Percentiles rank a stretch among this genome's conserved stretches.
phyloP scores from a whole-genome alignment of 495 filamentous ascomycete species.

The Rostrohypoxylon terebratum region DNA sequence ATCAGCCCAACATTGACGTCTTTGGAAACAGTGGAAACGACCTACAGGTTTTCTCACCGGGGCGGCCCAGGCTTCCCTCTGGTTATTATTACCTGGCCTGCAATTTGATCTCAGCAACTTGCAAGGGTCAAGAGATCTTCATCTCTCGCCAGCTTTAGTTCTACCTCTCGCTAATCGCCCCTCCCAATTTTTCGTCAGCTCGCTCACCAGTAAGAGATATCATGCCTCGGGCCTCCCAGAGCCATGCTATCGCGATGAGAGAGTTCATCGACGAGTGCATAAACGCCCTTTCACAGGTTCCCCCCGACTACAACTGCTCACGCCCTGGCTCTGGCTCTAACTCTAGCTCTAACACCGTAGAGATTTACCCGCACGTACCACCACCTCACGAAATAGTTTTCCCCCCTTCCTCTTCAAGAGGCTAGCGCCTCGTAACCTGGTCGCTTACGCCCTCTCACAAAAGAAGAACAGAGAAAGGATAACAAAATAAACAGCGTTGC shows the following conservation, averaged over 20 bases:
- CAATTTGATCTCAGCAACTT: slow-evolving; percentile 46
- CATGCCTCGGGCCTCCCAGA: slow-evolving; percentile 40
- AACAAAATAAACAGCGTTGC: background rate
- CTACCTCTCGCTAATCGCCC: slow-evolving; percentile 43
- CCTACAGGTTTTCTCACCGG: slow-evolving; percentile 39
- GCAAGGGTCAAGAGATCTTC: slow-evolving; percentile 45
- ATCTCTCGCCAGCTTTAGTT: slow-evolving; percentile 44
- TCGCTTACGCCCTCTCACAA: slow-evolving; percentile 31
- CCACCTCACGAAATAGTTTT: slow-evolving; percentile 14
- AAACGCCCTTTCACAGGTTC: slow-evolving; percentile 11
- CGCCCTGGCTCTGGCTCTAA: background rate
- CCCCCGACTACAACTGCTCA: background rate
- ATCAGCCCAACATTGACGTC: slow-evolving; percentile 46
- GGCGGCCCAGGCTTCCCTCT: slow-evolving; percentile 40
- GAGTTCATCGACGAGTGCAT: slow-evolving; percentile 42
- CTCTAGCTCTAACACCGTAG: slow-evolving; percentile 11
- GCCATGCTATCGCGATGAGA: slow-evolving; percentile 39
- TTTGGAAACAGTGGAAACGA: slow-evolving; percentile 45
- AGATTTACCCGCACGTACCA: slow-evolving; percentile 42
- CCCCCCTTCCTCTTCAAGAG: slow-evolving; percentile 36
- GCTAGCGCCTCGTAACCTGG: slow-evolving; percentile 44
- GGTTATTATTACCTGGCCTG: slow-evolving; percentile 42
- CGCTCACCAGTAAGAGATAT: slow-evolving; percentile 41
- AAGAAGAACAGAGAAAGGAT: slow-evolving; percentile 4
- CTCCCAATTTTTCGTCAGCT: slow-evolving; percentile 42